Evolutionary conservation across 257 asterid genomes (phyloP).

Genomic region (Solanum neorickii): DNA sequence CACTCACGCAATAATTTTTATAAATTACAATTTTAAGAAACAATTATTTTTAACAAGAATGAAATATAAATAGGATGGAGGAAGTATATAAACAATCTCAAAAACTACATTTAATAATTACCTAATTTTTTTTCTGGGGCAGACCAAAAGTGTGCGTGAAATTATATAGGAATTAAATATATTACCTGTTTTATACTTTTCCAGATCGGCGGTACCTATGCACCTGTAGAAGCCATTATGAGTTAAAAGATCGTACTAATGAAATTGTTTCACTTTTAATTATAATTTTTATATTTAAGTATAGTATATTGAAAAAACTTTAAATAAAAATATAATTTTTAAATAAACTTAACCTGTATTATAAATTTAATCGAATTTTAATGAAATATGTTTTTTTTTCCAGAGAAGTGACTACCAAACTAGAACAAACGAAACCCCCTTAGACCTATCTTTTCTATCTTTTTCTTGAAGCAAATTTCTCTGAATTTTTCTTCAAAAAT

Average conservation of each 20-base stretch:
- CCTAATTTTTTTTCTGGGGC: neutral
- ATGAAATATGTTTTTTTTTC: neutral
- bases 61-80: neutral
- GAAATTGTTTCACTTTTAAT: rapidly evolving
- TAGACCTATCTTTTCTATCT: slow-evolving; percentile 1
- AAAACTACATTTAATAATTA: too few species aligned
- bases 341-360: rapidly evolving
- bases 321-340: too few species aligned
- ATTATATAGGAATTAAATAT: neutral
- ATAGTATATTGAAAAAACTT: rapidly evolving
- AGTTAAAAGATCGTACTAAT: too few species aligned
- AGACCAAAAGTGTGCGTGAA: neutral
- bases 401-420: slow-evolving; percentile 5
- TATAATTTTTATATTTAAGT: too few species aligned
- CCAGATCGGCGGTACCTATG: neutral
- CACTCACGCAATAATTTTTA: too few species aligned
- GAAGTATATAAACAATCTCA: neutral
- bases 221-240: neutral
- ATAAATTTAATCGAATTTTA: neutral
- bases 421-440: neutral
- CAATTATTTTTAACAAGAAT: too few species aligned
- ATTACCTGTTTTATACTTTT: neutral
- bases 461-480: slow-evolving; percentile 20
- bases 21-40: too few species aligned
- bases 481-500: neutral